Percentiles rank a stretch among this genome's conserved stretches.
phyloP scores from a whole-genome alignment of 441 rosid genomes.

The Mallotus repandus region DNA sequence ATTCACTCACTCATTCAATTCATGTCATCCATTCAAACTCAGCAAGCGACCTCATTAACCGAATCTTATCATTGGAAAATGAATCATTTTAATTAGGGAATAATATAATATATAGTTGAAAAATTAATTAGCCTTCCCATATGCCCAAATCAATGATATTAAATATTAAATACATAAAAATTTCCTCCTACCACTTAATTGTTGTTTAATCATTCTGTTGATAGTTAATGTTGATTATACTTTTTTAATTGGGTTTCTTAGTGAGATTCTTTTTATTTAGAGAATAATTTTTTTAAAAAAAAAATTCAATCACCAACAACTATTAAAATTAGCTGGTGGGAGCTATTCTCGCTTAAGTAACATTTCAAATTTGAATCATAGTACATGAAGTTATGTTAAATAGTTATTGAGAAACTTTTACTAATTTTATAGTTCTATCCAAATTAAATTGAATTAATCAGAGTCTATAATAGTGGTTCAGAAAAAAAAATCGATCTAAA shows the following conservation, averaged over 20 bases:
- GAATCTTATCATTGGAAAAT: slow-evolving; percentile 27
- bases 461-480: too few species aligned
- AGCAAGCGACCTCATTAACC: slow-evolving; percentile 25
- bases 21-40: not conserved
- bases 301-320: too few species aligned
- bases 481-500: not conserved
- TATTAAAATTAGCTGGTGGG: too few species aligned
- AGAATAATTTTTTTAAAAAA: too few species aligned
- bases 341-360: too few species aligned
- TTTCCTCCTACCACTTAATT: not conserved
- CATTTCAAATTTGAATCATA: too few species aligned
- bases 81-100: not conserved
- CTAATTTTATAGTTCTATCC: too few species aligned
- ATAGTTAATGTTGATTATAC: not conserved
- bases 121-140: slow-evolving; percentile 13
- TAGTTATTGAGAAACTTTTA: too few species aligned
- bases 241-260: not conserved
- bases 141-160: slow-evolving; percentile 8
- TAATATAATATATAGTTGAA: not conserved
- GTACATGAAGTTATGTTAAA: too few species aligned
- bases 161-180: not conserved
- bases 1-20: slow-evolving; percentile 6
- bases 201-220: not conserved
- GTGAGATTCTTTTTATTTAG: not conserved
- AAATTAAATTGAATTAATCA: too few species aligned